Percentiles rank a stretch among this genome's conserved stretches.
Conservation (phyloP, 2,329 filamentous ascomycete genomes). For the Elsinoe batatas region DNA sequence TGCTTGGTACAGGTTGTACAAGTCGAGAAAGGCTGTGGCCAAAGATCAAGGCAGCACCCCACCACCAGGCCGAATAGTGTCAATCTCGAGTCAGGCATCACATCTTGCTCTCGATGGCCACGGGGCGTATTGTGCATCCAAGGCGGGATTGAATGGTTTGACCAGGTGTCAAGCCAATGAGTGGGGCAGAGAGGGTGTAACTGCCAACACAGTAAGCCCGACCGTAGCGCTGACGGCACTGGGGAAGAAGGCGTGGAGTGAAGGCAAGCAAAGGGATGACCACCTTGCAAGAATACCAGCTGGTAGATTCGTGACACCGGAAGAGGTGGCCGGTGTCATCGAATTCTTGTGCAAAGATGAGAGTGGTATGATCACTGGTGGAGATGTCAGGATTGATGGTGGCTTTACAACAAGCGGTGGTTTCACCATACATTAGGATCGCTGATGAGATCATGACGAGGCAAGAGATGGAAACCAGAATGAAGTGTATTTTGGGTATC, state of each 20-base stretch:
- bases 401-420: slow-evolving; percentile 19
- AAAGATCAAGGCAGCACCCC: slow-evolving; percentile 12
- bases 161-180: slow-evolving; percentile 39
- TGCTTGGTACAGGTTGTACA: slow-evolving; percentile 37
- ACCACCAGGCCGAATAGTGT: slow-evolving; percentile 35
- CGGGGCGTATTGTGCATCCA: slow-evolving; percentile 40
- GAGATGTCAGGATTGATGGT: slow-evolving; percentile 30
- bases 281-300: slow-evolving; percentile 8
- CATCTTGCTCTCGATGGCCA: slow-evolving; percentile 38
- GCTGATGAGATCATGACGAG: neutral
- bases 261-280: slow-evolving; percentile 20
- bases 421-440: neutral
- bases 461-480: neutral
- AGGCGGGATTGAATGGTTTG: slow-evolving; percentile 36
- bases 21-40: slow-evolving; percentile 20
- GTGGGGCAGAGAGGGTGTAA: slow-evolving; percentile 38
- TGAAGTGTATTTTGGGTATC: slow-evolving; percentile 3
- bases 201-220: slow-evolving; percentile 37
- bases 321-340: slow-evolving; percentile 62
- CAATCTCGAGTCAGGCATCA: slow-evolving; percentile 38
- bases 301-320: slow-evolving; percentile 22
- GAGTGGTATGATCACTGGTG: slow-evolving; percentile 29
- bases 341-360: slow-evolving; percentile 28
- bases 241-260: slow-evolving; percentile 30
- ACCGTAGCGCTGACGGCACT: slow-evolving; percentile 40